Conservation (phyloP, 192 early-diverging fungal genomes). For the Entophlyctis luteolus region DNA sequence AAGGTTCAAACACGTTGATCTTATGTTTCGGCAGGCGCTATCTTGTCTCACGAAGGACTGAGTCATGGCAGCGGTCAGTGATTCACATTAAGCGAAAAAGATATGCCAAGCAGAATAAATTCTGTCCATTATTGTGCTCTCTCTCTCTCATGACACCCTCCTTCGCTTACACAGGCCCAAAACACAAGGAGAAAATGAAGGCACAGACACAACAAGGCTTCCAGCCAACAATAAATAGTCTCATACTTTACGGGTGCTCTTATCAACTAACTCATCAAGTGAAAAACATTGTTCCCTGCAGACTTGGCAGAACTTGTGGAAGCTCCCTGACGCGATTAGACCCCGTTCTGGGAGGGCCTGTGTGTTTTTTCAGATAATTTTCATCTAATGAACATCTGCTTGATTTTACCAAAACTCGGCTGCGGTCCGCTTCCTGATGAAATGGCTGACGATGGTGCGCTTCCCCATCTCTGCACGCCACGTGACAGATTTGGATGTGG, state of each 20-base stretch:
- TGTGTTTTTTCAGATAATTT: not conserved
- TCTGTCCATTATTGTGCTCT: too few relatives aligned
- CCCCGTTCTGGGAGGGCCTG: not conserved
- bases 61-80: too few relatives aligned
- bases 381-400: not conserved
- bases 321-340: not conserved
- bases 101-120: too few relatives aligned
- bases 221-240: not conserved
- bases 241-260: not conserved
- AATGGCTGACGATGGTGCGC: not conserved
- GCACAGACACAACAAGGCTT: not conserved
- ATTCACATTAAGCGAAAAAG: too few relatives aligned
- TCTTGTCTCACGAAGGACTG: too few relatives aligned
- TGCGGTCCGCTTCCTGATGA: not conserved
- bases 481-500: conserved; percentile 6
- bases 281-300: conserved; percentile 27
- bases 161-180: too few relatives aligned
- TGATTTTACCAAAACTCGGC: not conserved
- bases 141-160: too few relatives aligned
- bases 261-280: conserved; percentile 6
- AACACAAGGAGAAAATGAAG: too few relatives aligned
- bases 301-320: conserved; percentile 8
- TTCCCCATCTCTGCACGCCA: not conserved
- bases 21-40: too few relatives aligned
- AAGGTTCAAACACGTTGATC: too few relatives aligned